Evolutionary conservation across 192 early-diverging fungal genomes (phyloP).

Genomic region (Coemansia sp.): DNA sequence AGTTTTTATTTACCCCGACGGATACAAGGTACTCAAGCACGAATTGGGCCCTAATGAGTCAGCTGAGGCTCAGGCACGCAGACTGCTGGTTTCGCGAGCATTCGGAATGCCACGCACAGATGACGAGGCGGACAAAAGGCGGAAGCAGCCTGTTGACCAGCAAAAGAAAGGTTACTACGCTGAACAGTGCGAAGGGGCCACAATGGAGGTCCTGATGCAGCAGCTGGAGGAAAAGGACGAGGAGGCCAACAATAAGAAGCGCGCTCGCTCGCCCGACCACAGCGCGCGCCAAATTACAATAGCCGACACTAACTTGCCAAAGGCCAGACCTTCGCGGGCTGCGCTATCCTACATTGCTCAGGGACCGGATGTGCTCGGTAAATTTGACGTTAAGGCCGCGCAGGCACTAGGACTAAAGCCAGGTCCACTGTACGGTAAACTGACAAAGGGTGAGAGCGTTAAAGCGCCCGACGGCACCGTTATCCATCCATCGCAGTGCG

Average conservation of each 20-base stretch:
- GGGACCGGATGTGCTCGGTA: constrained; percentile 73
- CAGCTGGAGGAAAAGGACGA: constrained; percentile 33
- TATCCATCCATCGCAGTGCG: constrained; percentile 73
- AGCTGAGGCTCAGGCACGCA: constrained; percentile 18
- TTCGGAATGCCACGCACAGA: constrained; percentile 33
- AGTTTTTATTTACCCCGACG: constrained; percentile 65
- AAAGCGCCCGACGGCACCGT: constrained; percentile 61
- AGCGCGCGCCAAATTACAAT: constrained; percentile 10
- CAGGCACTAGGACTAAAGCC: constrained; percentile 65
- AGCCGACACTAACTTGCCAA: constrained; percentile 29
- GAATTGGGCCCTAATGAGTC: constrained; percentile 37
- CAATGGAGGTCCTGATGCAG: constrained; percentile 35
- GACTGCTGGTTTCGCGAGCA: constrained; percentile 25
- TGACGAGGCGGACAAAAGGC: constrained; percentile 12
- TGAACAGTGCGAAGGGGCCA: constrained; percentile 31
- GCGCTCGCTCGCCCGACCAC: constrained; percentile 29
- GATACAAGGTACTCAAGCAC: constrained; percentile 15
- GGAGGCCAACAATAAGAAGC: constrained; percentile 33
- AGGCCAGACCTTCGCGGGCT: constrained; percentile 53
- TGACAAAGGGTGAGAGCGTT: constrained; percentile 65
- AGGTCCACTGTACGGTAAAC: constrained; percentile 62
- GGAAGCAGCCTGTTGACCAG: constrained; percentile 21
- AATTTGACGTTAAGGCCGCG: constrained; percentile 74
- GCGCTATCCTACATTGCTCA: constrained; percentile 74
- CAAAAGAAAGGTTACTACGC: constrained; percentile 34